These are phyloP conservation scores for Anisodus acutangulus DNA, from an alignment of 257 asterid species.

Conservation along the genomic window DNA sequence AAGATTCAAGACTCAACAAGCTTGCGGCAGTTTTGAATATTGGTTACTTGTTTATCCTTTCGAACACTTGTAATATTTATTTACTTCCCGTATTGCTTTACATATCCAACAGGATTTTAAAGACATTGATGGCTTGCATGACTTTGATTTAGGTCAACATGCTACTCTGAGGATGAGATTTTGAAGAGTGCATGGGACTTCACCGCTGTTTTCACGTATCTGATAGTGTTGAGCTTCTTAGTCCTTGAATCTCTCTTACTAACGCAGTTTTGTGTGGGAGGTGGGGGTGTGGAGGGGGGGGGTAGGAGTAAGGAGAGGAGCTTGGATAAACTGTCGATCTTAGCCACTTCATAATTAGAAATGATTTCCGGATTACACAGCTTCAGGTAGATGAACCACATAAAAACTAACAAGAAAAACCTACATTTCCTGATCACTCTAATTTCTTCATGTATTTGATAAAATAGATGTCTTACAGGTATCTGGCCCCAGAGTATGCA, in stretches of 20 bases:
- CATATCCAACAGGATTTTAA: too few relatives aligned
- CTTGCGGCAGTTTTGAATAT: too few relatives aligned
- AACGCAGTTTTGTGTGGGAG: neutral
- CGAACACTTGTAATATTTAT: too few relatives aligned
- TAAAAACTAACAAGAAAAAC: neutral
- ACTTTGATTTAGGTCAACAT: slow-evolving; percentile 12
- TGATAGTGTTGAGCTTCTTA: neutral
- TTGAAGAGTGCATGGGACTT: neutral
- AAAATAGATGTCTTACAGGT: slow-evolving; percentile 32
- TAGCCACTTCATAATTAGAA: neutral
- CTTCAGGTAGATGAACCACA: neutral
- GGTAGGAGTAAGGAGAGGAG: neutral
- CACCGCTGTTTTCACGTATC: neutral
- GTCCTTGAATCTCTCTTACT: slow-evolving; percentile 16
- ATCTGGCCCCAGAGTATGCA: slow-evolving; percentile 41
- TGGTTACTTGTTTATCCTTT: too few relatives aligned
- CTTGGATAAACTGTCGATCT: neutral
- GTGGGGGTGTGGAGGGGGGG: neutral
- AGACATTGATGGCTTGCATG: neutral
- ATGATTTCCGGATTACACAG: neutral
- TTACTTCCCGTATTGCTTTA: too few relatives aligned
- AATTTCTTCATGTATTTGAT: slow-evolving; percentile 3
- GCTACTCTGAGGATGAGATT: neutral
- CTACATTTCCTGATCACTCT: slow-evolving; percentile 19
- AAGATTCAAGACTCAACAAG: too few relatives aligned